These are phyloP conservation scores for Alternaria rosae DNA, from an alignment of 2,329 filamentous ascomycete species.

Conservation along the genomic window DNA sequence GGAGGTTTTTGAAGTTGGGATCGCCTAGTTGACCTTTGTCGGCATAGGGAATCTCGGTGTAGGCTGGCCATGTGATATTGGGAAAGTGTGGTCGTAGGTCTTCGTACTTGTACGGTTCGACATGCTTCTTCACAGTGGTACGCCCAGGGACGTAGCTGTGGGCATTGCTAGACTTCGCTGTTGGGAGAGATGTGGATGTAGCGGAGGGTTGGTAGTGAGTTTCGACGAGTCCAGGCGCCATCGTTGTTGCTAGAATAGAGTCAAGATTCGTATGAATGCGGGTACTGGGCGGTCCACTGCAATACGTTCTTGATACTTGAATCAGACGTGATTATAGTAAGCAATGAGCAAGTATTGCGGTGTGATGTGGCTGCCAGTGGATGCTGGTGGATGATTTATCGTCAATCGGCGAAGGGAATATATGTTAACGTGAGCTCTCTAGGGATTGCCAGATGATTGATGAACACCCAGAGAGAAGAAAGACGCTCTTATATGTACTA, in stretches of 20 bases:
- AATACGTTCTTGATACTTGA: background rate
- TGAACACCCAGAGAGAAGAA: background rate
- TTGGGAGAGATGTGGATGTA: conserved; percentile 18
- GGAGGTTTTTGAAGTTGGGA: conserved; percentile 61
- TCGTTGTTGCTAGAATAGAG: conserved; percentile 13
- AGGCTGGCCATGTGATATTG: conserved; percentile 59
- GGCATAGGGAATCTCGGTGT: conserved; percentile 58
- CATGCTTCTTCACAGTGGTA: conserved; percentile 54
- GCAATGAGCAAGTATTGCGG: background rate
- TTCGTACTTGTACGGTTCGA: conserved; percentile 59
- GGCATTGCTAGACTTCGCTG: conserved; percentile 28
- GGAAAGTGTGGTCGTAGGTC: conserved; percentile 63
- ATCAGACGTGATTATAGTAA: background rate
- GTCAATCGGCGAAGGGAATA: background rate
- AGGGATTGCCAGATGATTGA: background rate
- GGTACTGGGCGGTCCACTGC: background rate
- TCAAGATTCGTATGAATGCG: background rate
- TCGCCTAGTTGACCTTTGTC: conserved; percentile 65
- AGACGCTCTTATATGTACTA: conserved; percentile 20
- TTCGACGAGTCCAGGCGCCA: conserved; percentile 47
- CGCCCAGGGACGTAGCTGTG: conserved; percentile 59
- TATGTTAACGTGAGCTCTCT: background rate
- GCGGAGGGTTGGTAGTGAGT: conserved; percentile 25
- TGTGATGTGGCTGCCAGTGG: background rate
- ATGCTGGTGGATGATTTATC: background rate